Percentiles rank a stretch among this genome's conserved stretches.
Conservation (phyloP, 2,329 filamentous ascomycete species). For the Ceratocystis eucalypticola region DNA sequence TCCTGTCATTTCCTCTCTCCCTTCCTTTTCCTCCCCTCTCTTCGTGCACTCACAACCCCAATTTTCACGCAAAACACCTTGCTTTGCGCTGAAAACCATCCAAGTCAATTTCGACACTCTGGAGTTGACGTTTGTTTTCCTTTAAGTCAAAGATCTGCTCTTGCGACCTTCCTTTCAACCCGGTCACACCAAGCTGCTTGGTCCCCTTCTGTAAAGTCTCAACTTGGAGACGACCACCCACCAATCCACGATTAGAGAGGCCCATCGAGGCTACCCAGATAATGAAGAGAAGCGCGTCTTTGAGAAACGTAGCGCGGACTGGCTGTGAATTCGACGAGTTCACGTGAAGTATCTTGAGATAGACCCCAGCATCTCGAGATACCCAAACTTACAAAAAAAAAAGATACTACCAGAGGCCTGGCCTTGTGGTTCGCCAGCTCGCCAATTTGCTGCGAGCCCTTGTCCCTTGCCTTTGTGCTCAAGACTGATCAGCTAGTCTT, state of each 20-base stretch:
- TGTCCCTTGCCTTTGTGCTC: background rate
- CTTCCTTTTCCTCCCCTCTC: background rate
- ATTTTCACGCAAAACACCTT: conserved; percentile 1
- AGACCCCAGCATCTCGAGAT: conserved; percentile 3
- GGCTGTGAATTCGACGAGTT: conserved; percentile 21
- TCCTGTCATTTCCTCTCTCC: background rate
- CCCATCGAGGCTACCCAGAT: conserved; percentile 14
- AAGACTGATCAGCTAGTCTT: conserved; percentile 9
- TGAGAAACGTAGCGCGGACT: conserved; percentile 20
- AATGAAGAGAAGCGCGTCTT: conserved; percentile 20
- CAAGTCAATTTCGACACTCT: background rate
- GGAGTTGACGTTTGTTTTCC: background rate
- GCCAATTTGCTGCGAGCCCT: background rate
- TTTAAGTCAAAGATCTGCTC: background rate
- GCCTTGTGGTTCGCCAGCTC: background rate
- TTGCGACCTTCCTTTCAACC: background rate
- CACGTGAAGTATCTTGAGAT: conserved; percentile 17
- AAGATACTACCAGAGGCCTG: background rate
- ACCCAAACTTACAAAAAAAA: background rate
- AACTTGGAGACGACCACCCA: conserved; percentile 1
- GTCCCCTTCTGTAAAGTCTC: background rate
- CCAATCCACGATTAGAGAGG: conserved; percentile 1
- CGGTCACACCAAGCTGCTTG: background rate
- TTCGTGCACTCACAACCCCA: background rate
- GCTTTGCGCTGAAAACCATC: conserved; percentile 1